These are phyloP conservation scores for Fusarium sp. DNA, from an alignment of 2,329 filamentous ascomycete species.

Conservation along the genomic window DNA sequence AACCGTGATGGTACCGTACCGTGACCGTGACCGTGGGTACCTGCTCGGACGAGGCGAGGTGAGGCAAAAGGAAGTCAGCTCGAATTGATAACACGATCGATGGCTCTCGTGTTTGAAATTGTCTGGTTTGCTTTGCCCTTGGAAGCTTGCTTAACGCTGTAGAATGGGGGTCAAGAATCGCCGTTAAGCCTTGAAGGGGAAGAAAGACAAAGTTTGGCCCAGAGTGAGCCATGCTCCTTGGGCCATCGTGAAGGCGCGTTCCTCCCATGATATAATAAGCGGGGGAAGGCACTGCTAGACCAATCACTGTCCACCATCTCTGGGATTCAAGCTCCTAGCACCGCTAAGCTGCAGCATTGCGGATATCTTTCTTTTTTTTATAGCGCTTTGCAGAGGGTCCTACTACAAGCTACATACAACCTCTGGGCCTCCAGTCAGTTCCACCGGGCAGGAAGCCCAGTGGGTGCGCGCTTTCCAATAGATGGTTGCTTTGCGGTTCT, in stretches of 20 bases:
- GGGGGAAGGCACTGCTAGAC: conserved; percentile 48
- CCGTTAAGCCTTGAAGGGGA: conserved; percentile 45
- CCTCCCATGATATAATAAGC: conserved; percentile 58
- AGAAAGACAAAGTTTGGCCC: conserved; percentile 47
- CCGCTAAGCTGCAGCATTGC: conserved; percentile 43
- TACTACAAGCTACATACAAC: conserved; percentile 7
- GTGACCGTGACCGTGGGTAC: conserved; percentile 34
- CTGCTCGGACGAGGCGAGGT: conserved; percentile 21
- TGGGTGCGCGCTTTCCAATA: conserved; percentile 4
- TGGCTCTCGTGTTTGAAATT: conserved; percentile 1
- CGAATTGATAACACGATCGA: conserved; percentile 25
- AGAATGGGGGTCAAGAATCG: conserved; percentile 32
- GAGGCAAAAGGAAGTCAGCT: conserved; percentile 2
- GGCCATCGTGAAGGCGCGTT: conserved; percentile 45
- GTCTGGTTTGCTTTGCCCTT: conserved; percentile 3
- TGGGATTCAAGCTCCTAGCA: conserved; percentile 42
- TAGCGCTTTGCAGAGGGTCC: conserved; percentile 19
- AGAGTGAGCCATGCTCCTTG: conserved; percentile 41
- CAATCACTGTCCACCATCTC: conserved; percentile 51
- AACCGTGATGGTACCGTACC: conserved; percentile 33
- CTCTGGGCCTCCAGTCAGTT: conserved; percentile 6
- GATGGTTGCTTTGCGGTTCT: conserved; percentile 20
- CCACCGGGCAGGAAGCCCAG: background rate
- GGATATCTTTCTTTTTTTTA: conserved; percentile 18
- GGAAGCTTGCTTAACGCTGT: conserved; percentile 17